phyloP scores from a whole-genome alignment of 352 stramenopile genomes.

The Phytophthora ohioensis region DNA sequence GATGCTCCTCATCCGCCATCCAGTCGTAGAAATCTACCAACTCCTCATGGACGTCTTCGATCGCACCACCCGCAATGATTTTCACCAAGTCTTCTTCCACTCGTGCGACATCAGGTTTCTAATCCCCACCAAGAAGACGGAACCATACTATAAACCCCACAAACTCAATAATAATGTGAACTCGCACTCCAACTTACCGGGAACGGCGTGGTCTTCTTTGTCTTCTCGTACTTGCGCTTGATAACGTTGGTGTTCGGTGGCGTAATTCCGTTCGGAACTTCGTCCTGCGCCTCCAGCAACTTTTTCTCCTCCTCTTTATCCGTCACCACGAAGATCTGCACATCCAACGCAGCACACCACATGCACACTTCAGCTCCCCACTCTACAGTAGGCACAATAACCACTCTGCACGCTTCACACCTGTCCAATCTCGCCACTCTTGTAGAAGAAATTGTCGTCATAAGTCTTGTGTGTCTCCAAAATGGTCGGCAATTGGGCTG shows the following conservation, averaged over 20 bases:
- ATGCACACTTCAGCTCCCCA: not conserved
- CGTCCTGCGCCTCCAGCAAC: constrained; percentile 67
- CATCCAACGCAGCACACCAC: not conserved
- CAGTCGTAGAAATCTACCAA: constrained; percentile 89
- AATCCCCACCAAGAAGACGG: not conserved
- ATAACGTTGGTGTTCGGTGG: constrained; percentile 88
- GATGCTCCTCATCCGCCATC: constrained; percentile 84
- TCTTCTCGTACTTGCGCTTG: constrained; percentile 91
- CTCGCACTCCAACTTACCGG: constrained; percentile 48
- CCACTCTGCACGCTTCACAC: constrained; percentile 23
- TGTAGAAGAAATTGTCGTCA: constrained; percentile 91
- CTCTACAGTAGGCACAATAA: not conserved
- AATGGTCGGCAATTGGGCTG: constrained; percentile 87
- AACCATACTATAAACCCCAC: not conserved
- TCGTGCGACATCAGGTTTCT: constrained; percentile 85
- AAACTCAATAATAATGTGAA: not conserved
- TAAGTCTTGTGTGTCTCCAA: constrained; percentile 92
- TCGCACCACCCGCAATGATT: constrained; percentile 74
- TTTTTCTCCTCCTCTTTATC: constrained; percentile 81
- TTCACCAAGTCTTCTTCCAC: constrained; percentile 88
- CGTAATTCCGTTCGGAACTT: constrained; percentile 78
- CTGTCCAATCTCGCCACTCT: constrained; percentile 89
- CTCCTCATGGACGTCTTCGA: constrained; percentile 88
- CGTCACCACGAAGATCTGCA: constrained; percentile 84
- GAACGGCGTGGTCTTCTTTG: constrained; percentile 82